phyloP scores from a whole-genome alignment of 805 yeast species.

The Candida multigemmis region DNA sequence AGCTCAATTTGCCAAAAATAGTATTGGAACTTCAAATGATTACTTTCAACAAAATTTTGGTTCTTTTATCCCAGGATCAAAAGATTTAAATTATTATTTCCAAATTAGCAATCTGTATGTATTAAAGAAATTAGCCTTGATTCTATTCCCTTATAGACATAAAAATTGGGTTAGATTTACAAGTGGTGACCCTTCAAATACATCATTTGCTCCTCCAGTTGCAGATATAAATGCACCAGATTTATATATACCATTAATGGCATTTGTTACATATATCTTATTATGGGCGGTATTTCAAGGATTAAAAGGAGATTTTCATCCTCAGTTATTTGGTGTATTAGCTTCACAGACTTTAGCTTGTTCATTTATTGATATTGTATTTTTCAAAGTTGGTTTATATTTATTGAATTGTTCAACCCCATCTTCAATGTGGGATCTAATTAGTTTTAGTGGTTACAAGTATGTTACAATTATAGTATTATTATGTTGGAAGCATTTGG shows the following conservation, averaged over 20 bases:
- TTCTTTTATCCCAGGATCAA: constrained; percentile 36
- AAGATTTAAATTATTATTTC: constrained; percentile 75
- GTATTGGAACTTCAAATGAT: constrained; percentile 73
- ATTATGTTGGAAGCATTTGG: constrained; percentile 41
- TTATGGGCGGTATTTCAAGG: constrained; percentile 83
- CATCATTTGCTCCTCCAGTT: constrained; percentile 58
- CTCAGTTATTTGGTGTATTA: constrained; percentile 81
- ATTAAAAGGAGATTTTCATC: constrained; percentile 82
- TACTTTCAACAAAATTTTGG: constrained; percentile 68
- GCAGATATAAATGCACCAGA: constrained; percentile 95
- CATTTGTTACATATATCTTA: constrained; percentile 77
- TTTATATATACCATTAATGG: constrained; percentile 91
- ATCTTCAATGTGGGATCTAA: constrained; percentile 60
- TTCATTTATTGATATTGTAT: constrained; percentile 62
- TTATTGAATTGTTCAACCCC: constrained; percentile 62
- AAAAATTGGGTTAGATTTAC: constrained; percentile 68
- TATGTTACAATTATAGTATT: constrained; percentile 71
- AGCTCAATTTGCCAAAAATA: constrained; percentile 78
- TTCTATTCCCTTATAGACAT: constrained; percentile 80
- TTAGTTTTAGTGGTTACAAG: constrained; percentile 89
- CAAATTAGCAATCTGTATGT: constrained; percentile 89
- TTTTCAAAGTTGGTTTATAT: constrained; percentile 78
- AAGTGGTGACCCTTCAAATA: constrained; percentile 7
- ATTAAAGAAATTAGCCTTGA: constrained; percentile 56
- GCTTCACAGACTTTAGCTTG: constrained; percentile 83